Evolutionary conservation across 805 yeast genomes (phyloP).

Genomic region (Grigorovia jiainica): DNA sequence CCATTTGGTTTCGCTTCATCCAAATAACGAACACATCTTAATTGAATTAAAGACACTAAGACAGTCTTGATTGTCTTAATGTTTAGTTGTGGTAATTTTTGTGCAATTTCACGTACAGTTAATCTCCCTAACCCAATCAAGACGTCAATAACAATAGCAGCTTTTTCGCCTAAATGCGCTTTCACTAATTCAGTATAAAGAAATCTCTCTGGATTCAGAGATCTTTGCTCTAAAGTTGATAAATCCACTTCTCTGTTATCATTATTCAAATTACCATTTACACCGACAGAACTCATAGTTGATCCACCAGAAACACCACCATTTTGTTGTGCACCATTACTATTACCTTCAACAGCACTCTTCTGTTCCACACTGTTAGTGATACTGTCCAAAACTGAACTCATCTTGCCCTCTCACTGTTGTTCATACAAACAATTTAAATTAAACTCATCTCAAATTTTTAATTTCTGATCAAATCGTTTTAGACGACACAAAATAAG

Average conservation of each 20-base stretch:
- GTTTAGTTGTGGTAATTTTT: slow-evolving; percentile 37
- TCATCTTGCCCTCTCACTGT: not conserved
- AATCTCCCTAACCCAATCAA: slow-evolving; percentile 63
- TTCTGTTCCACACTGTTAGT: slow-evolving; percentile 3
- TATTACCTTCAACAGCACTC: not conserved
- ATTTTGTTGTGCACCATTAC: not conserved
- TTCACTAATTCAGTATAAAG: slow-evolving; percentile 45
- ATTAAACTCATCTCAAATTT: not conserved
- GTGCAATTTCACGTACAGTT: slow-evolving; percentile 44
- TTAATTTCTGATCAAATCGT: not conserved
- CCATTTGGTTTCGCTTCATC: slow-evolving; percentile 30
- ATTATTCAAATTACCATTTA: not conserved
- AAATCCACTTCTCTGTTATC: slow-evolving; percentile 8
- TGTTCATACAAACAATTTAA: not conserved
- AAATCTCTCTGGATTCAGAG: slow-evolving; percentile 54
- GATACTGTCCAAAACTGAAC: not conserved
- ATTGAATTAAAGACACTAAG: slow-evolving; percentile 68
- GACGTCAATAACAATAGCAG: slow-evolving; percentile 50
- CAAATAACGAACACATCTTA: slow-evolving; percentile 66
- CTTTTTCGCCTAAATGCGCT: slow-evolving; percentile 61
- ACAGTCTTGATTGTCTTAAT: slow-evolving; percentile 47
- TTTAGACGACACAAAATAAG: not conserved
- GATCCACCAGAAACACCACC: not conserved
- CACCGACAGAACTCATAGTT: not conserved
- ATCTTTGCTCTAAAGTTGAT: slow-evolving; percentile 33